These are phyloP conservation scores for Gynandropsis gynandra DNA, from an alignment of 345 rosid genomes.

Conservation along the genomic window DNA sequence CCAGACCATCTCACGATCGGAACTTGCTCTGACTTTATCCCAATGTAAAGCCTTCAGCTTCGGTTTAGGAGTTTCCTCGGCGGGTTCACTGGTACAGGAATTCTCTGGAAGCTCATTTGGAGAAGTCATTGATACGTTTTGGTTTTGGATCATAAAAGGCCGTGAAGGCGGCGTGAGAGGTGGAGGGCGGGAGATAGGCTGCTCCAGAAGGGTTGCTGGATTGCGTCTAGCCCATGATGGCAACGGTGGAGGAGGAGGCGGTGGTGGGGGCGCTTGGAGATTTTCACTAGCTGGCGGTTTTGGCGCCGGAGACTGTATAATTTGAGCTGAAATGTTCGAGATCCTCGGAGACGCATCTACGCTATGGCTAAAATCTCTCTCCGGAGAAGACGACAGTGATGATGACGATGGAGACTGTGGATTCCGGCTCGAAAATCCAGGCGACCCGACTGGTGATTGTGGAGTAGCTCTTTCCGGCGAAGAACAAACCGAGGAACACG, in stretches of 20 bases:
- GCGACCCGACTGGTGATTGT: conserved; percentile 19
- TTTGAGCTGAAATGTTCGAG: conserved; percentile 26
- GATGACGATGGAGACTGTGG: conserved; percentile 25
- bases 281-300: neutral
- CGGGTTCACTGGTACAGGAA: conserved; percentile 8
- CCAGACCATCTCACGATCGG: conserved; percentile 98
- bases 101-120: conserved; percentile 14
- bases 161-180: conserved; percentile 57
- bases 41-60: conserved; percentile 84
- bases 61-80: conserved; percentile 52
- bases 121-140: conserved; percentile 15
- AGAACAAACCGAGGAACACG: conserved; percentile 31
- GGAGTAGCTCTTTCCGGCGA: conserved; percentile 41
- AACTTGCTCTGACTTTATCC: conserved; percentile 97
- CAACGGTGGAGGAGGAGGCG: conserved; percentile 30
- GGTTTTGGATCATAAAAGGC: conserved; percentile 51
- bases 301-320: conserved; percentile 22
- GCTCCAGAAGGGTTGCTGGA: conserved; percentile 30
- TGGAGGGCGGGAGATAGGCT: conserved; percentile 43
- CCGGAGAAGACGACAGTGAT: conserved; percentile 35
- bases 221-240: conserved; percentile 31
- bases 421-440: conserved; percentile 18
- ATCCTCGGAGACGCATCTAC: conserved; percentile 32
- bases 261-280: conserved; percentile 18
- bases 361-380: conserved; percentile 27